Evolutionary conservation across 345 rosid species (phyloP).

Genomic region (Syzygium aqueum): DNA sequence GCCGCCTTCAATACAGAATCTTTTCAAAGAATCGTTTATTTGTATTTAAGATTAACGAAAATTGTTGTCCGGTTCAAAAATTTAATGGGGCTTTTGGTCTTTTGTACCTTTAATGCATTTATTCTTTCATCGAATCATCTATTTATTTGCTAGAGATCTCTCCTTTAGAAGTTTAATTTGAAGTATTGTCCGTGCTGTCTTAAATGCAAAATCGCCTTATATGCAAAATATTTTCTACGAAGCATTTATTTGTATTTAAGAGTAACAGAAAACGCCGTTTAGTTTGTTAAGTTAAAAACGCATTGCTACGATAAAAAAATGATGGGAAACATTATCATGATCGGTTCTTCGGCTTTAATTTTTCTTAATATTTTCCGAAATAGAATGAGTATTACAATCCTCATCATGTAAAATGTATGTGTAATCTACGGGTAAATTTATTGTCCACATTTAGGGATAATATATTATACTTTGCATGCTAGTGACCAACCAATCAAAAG

Average conservation of each 20-base stretch:
- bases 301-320: background rate
- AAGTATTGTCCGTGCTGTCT: background rate
- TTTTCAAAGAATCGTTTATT: accelerated
- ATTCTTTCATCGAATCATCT: background rate
- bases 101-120: background rate
- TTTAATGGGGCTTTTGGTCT: background rate
- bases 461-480: background rate
- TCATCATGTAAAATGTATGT: background rate
- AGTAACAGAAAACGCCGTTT: background rate
- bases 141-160: background rate
- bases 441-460: background rate
- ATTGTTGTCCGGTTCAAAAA: background rate
- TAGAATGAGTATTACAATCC: background rate
- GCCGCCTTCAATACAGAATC: background rate
- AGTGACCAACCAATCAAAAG: background rate
- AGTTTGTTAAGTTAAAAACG: background rate
- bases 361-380: background rate
- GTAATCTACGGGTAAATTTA: background rate
- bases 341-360: background rate
- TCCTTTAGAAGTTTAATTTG: background rate
- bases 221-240: background rate
- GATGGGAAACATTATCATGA: background rate
- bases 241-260: background rate
- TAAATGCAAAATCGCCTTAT: background rate
- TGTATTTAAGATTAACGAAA: background rate